Evolutionary conservation across 164 flowering plant genomes (phyloP), one percentile per base, ranked within the genome.

Genomic region (Dillenia suffruticosa): DNA sequence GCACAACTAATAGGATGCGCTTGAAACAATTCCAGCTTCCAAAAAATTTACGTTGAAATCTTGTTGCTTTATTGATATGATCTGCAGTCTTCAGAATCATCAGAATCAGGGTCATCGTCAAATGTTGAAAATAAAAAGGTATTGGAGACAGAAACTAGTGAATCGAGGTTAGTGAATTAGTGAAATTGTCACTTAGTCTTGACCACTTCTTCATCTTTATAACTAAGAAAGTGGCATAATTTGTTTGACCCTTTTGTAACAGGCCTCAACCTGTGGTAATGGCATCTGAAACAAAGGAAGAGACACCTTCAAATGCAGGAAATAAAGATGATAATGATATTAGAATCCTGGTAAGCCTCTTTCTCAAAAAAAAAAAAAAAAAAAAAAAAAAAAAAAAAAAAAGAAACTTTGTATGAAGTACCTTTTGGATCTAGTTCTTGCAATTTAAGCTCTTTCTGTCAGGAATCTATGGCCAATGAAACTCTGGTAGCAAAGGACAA

Each of bases 61-160:
- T 50, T 32, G 19, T 15, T 15, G 45, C 10, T 58, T 12, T 32
- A 0, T 44, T 59, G 9, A 8, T 59, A 51, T 50, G 46, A 19
- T 60, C 40, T 40, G 15, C 73, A 84, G 87, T 67, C 53, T 22
- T 22, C 72, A 5, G 79, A 68, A 49, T 64, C 75, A 62, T 68
- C 74, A 13, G 67, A 71, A n/a, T 45, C 62, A 17, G 46, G 55
- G 11, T 17, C 57, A n/a, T 32, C 57, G 15, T 60, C 76, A 44
- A 22, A 15, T 51, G 50, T 55, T 51, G 47, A 65, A 47, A 46
- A 59, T 3, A 74, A 62, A 19, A 47, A 59, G 16, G 15, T 15
- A 13, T 49, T 58, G 59, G 61, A 52, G 10, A 24, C 16, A 67
- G 65, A 17, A 26, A 53, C 56, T 22, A 64, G 57, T 24, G 44